Conservation (phyloP, 2,329 filamentous ascomycete genomes). For the Clathrospora elynae region DNA sequence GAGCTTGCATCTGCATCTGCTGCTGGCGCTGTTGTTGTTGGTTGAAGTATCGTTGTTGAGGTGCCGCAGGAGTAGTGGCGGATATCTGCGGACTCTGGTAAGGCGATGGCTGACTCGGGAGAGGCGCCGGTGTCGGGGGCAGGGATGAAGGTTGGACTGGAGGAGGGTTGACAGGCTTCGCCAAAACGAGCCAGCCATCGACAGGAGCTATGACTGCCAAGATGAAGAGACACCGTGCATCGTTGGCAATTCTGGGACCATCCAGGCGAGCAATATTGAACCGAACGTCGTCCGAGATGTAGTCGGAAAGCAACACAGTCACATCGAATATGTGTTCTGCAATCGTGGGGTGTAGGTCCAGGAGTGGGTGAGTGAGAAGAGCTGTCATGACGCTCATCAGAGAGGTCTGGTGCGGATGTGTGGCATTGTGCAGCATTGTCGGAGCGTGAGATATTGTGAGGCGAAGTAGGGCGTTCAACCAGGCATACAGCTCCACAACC, state of each 20-base stretch:
- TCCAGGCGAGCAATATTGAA: constrained; percentile 40
- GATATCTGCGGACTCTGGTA: constrained; percentile 31
- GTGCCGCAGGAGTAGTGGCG: constrained; percentile 16
- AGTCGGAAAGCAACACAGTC: constrained; percentile 50
- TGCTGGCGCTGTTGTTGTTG: constrained; percentile 34
- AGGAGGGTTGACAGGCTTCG: constrained; percentile 35
- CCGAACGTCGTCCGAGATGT: constrained; percentile 48
- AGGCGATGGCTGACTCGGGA: constrained; percentile 22
- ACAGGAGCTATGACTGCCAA: constrained; percentile 43
- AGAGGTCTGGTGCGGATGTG: constrained; percentile 38
- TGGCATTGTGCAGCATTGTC: constrained; percentile 27
- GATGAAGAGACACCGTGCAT: constrained; percentile 49
- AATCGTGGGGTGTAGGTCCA: constrained; percentile 44
- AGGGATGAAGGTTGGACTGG: constrained; percentile 26
- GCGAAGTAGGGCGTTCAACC: constrained; percentile 48
- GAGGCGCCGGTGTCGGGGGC: constrained; percentile 19
- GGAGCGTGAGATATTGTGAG: constrained; percentile 48
- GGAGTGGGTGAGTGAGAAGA: constrained; percentile 46
- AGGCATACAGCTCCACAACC: constrained; percentile 10
- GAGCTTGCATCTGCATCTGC: constrained; percentile 29
- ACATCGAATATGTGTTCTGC: constrained; percentile 53
- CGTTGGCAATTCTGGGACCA: constrained; percentile 27
- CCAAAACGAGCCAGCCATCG: constrained; percentile 53
- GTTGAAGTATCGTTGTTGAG: constrained; percentile 36
- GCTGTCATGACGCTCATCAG: constrained; percentile 45